phyloP scores from a whole-genome alignment of 2,329 filamentous ascomycete species.

The Fusarium sp. region DNA sequence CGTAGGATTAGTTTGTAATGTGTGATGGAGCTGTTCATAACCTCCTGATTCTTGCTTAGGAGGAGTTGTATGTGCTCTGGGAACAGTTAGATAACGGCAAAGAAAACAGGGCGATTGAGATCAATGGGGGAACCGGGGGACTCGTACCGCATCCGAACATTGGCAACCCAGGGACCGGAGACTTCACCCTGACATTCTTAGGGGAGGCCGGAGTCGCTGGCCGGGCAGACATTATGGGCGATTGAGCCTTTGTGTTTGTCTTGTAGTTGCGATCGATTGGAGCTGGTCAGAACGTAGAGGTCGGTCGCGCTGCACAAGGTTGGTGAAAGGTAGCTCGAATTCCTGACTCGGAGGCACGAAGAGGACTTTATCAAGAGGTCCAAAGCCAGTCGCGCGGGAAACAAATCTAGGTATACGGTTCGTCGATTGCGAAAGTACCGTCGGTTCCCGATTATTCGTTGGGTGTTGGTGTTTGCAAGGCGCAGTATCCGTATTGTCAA shows the following conservation, averaged over 20 bases:
- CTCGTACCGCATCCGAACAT: slow-evolving; percentile 72
- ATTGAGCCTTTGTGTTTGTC: slow-evolving; percentile 2
- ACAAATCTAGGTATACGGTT: background rate
- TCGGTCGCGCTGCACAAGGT: background rate
- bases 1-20: slow-evolving; percentile 79
- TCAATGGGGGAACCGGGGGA: slow-evolving; percentile 9
- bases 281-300: background rate
- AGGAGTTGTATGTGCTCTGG: slow-evolving; percentile 79
- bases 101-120: background rate
- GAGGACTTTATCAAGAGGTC: background rate
- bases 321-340: slow-evolving; percentile 8
- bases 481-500: background rate
- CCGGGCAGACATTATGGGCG: slow-evolving; percentile 56
- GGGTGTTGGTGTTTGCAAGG: background rate
- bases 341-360: background rate
- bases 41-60: slow-evolving; percentile 69
- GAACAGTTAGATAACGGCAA: slow-evolving; percentile 44
- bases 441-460: slow-evolving; percentile 5
- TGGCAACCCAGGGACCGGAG: slow-evolving; percentile 67
- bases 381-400: background rate
- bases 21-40: slow-evolving; percentile 74
- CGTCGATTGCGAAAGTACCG: background rate
- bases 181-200: slow-evolving; percentile 70
- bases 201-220: slow-evolving; percentile 64
- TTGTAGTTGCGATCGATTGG: background rate